Evolutionary conservation across 495 filamentous ascomycete genomes (phyloP).

Genomic region (Penicillium argentinense): DNA sequence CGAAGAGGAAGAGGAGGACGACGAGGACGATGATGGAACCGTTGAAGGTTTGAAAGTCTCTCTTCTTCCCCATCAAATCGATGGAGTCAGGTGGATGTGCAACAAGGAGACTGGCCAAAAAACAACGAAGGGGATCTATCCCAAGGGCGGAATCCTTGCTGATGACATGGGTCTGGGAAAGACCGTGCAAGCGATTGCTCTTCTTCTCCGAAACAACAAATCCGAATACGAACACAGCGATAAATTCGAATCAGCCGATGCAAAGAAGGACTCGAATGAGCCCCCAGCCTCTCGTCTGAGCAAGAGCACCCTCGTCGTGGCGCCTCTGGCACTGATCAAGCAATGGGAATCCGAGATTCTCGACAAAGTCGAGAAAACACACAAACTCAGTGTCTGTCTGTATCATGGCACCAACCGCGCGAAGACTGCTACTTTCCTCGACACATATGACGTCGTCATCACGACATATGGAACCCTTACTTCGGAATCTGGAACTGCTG

Average conservation of each 20-base stretch:
- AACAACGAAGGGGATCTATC: conserved; percentile 71
- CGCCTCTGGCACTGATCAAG: conserved; percentile 92
- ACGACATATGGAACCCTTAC: conserved; percentile 95
- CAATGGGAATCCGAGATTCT: conserved; percentile 96
- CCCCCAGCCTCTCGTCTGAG: conserved; percentile 63
- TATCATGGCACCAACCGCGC: conserved; percentile 87
- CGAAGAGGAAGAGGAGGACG: conserved; percentile 57
- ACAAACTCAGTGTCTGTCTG: conserved; percentile 74
- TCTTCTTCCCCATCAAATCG: conserved; percentile 87
- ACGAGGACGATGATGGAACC: conserved; percentile 69
- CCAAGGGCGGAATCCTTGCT: conserved; percentile 85
- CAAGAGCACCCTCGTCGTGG: conserved; percentile 85
- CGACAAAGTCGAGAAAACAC: conserved; percentile 65
- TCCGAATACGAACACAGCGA: conserved; percentile 51
- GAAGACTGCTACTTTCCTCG: conserved; percentile 70
- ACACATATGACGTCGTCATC: conserved; percentile 91
- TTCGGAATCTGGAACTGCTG: conserved; percentile 69
- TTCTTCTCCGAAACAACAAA: conserved; percentile 80
- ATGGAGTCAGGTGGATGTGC: conserved; percentile 91
- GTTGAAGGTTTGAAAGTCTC: conserved; percentile 83
- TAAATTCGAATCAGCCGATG: conserved; percentile 24
- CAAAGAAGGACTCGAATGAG: conserved; percentile 33
- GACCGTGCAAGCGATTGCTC: conserved; percentile 83
- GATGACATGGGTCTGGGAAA: conserved; percentile 97
- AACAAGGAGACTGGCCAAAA: conserved; percentile 79